Conservation (phyloP, 495 filamentous ascomycete species). For the Apiosordaria backusii region DNA sequence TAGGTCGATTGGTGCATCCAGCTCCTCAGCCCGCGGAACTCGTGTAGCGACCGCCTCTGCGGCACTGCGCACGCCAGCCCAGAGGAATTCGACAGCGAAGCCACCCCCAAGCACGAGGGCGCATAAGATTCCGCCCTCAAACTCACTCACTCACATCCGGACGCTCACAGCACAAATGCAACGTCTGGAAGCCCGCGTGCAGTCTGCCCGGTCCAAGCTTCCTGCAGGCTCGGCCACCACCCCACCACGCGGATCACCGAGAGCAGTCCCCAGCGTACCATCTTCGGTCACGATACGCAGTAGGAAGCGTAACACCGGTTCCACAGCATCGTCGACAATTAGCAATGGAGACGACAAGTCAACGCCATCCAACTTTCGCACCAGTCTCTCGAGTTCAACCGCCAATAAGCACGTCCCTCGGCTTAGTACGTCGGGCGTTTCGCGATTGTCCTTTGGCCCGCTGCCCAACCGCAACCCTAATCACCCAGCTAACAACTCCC, state of each 20-base stretch:
- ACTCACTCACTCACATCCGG: conserved; percentile 88
- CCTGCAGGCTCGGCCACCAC: conserved; percentile 68
- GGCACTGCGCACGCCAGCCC: conserved; percentile 34
- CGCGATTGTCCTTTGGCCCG: conserved; percentile 52
- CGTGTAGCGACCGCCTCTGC: conserved; percentile 28
- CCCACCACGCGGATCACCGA: conserved; percentile 77
- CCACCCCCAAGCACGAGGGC: conserved; percentile 26
- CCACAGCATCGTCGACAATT: conserved; percentile 53
- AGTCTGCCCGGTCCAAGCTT: conserved; percentile 88
- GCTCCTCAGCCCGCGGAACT: conserved; percentile 30
- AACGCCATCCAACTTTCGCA: conserved; percentile 30
- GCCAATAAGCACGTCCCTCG: conserved; percentile 47
- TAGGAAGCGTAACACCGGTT: conserved; percentile 63
- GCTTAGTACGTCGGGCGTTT: conserved; percentile 52
- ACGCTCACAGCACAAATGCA: conserved; percentile 95
- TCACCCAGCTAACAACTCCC: too few species aligned
- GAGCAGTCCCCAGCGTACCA: conserved; percentile 58
- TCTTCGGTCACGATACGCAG: conserved; percentile 73
- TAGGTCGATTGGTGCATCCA: conserved; percentile 31
- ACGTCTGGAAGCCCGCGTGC: conserved; percentile 85
- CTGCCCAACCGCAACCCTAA: conserved; percentile 47
- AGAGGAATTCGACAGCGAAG: conserved; percentile 29
- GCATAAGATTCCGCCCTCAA: conserved; percentile 65
- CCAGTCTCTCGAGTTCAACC: conserved; percentile 35
- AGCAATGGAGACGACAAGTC: conserved; percentile 46